phyloP scores from a whole-genome alignment of 2,329 filamentous ascomycete species.

The Stagonosporopsis cucurbitacearum region DNA sequence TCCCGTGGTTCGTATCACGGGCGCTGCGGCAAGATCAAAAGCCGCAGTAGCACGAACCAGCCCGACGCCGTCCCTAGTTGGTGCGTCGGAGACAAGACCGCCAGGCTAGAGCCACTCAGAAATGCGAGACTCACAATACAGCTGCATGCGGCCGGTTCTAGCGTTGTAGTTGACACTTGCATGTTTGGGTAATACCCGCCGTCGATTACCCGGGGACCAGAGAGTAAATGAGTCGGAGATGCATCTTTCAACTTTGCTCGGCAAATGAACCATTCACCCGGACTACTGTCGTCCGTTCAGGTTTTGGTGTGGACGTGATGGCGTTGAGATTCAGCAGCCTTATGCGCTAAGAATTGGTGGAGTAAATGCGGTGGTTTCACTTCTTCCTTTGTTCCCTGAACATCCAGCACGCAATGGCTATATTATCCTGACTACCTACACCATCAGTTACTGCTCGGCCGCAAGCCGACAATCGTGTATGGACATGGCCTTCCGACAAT shows the following conservation, averaged over 20 bases:
- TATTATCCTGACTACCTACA: neutral
- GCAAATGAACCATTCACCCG: neutral
- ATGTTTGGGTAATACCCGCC: neutral
- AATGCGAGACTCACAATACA: neutral
- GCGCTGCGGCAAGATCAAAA: conserved; percentile 12
- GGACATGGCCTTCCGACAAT: neutral
- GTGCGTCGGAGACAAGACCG: conserved; percentile 12
- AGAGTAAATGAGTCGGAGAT: neutral
- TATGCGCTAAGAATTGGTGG: neutral
- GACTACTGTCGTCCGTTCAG: neutral
- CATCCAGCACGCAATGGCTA: neutral
- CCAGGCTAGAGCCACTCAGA: neutral
- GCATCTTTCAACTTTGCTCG: neutral
- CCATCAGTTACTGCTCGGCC: neutral
- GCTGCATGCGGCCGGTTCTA: conserved; percentile 1
- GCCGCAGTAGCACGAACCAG: conserved; percentile 10
- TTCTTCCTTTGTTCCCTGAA: neutral
- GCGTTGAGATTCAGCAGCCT: neutral
- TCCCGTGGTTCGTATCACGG: conserved; percentile 8
- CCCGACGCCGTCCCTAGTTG: conserved; percentile 3
- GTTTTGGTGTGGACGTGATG: neutral
- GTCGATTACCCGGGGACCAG: neutral
- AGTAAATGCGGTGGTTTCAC: neutral
- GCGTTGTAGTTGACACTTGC: neutral
- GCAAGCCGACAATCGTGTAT: neutral